Evolutionary conservation across 2,329 filamentous ascomycete species (phyloP), one percentile per base, ranked within the genome.

Genomic region (Fusarium ambrosium): DNA sequence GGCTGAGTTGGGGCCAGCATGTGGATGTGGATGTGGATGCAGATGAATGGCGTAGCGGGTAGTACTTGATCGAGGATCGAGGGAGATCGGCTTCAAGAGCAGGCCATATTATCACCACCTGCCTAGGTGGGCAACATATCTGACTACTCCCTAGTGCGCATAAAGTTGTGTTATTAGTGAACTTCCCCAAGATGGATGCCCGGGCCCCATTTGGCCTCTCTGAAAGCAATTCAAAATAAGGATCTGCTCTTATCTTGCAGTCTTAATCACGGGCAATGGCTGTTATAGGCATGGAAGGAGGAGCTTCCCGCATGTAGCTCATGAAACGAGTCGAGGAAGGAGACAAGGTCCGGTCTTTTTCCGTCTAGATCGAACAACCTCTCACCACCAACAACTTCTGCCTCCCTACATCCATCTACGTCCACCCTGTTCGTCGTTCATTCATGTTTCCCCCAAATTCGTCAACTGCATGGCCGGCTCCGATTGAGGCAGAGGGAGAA

Each of bases 91-190:
- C 27, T 37, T 29, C 22, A 27, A 27, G 22, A 59, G 34, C 58
- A 61, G 37, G 24, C 37, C 37, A 29, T 43, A 43, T 14, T 22
- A 20, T 64, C 34, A 62, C 18, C 58, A 73, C 62, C 70, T 73
- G 73, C 51, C 51, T 55, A 55, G 51, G 27, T 32, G 18, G 27
- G 51, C 51, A 55, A 55, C 51, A 55, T 32, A 55, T 32, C 27
- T 71, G 66, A 67, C 72, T 73, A 71, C 62, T 73, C 4, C 22
- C 37, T 43, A 64, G 20, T 39, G 60, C 29, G 55, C 59, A 62
- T 64, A 29, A 55, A 51, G 22, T 36, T 71, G 29, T 41, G 27
- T 36, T 71, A 39, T 29, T 41, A 34, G 22, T 20, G 68, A 64
- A 29, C 13, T 32, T 68, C 60, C 24, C 48, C 29, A 58, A 55